Evolutionary conservation across 345 rosid species (phyloP).

Genomic region (Firmiana major): DNA sequence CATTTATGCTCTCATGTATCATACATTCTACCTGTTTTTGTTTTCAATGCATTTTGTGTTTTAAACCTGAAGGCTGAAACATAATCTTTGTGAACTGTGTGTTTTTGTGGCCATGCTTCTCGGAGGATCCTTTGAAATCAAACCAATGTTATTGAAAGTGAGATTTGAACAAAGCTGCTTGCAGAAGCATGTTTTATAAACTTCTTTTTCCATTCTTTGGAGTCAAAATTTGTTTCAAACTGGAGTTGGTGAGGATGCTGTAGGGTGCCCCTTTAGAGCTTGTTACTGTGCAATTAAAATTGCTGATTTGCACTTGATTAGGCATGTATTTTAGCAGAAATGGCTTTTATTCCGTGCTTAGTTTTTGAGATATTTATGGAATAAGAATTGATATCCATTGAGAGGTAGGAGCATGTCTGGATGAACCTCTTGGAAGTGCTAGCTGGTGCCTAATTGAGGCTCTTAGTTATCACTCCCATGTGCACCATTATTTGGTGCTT

Average conservation of each 20-base stretch:
- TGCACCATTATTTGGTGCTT: not conserved
- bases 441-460: not conserved
- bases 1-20: not conserved
- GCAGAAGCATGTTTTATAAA: not conserved
- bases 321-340: not conserved
- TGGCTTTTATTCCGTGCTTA: not conserved
- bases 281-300: not conserved
- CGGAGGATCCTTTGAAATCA: not conserved
- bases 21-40: not conserved
- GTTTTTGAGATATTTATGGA: not conserved
- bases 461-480: not conserved
- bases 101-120: not conserved
- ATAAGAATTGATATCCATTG: not conserved
- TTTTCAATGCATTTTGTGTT: not conserved
- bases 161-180: not conserved
- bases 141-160: not conserved
- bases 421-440: not conserved
- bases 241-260: not conserved
- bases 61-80: not conserved
- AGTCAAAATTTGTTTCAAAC: not conserved
- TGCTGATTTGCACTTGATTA: not conserved
- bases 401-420: not conserved
- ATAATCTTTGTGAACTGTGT: not conserved
- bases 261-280: not conserved
- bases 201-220: not conserved